A percentile compares a stretch with the other conserved stretches of the same genome.
These are phyloP conservation scores for Aechmea fasciata DNA, from an alignment of 176 grass and related monocot species.

Conservation along the genomic window DNA sequence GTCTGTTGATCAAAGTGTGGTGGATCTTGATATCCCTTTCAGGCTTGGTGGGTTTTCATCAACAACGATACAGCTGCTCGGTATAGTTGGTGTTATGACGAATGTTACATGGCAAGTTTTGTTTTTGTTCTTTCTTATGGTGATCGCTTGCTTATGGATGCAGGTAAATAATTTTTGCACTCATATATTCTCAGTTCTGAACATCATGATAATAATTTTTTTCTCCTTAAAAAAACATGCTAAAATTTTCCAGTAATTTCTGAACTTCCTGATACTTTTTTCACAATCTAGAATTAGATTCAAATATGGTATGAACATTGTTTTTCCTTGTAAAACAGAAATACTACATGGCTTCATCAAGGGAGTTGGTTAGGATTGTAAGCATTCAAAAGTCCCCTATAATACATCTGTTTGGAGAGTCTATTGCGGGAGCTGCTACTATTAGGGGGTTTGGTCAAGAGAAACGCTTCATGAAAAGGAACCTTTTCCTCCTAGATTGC, in stretches of 20 bases:
- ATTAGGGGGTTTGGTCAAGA: constrained; percentile 97
- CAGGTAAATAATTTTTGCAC: constrained; percentile 46
- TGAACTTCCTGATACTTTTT: not conserved
- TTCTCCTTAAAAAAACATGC: too few species aligned
- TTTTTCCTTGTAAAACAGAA: constrained; percentile 47
- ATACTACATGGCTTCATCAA: constrained; percentile 99
- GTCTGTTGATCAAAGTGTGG: constrained; percentile 95
- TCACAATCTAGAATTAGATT: not conserved
- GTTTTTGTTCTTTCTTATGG: constrained; percentile 82
- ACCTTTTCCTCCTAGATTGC: constrained; percentile 85
- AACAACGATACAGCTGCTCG: constrained; percentile 91
- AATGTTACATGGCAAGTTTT: constrained; percentile 98
- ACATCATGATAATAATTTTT: too few species aligned
- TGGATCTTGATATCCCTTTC: constrained; percentile 97
- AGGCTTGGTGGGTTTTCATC: constrained; percentile 93
- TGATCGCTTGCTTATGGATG: constrained; percentile 84
- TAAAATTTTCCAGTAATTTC: not conserved
- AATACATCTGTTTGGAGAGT: constrained; percentile 95
- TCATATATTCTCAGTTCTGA: too few species aligned
- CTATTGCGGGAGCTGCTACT: constrained; percentile 86
- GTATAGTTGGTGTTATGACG: constrained; percentile 89
- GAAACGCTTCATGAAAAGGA: constrained; percentile 96
- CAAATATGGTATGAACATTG: constrained; percentile 7
- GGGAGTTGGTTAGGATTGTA: constrained; percentile 81
- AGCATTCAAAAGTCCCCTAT: constrained; percentile 98